Percentiles rank a stretch among this genome's conserved stretches.
Evolutionary conservation across 2,329 filamentous ascomycete species (phyloP).

Genomic region (Fusarium sp.): DNA sequence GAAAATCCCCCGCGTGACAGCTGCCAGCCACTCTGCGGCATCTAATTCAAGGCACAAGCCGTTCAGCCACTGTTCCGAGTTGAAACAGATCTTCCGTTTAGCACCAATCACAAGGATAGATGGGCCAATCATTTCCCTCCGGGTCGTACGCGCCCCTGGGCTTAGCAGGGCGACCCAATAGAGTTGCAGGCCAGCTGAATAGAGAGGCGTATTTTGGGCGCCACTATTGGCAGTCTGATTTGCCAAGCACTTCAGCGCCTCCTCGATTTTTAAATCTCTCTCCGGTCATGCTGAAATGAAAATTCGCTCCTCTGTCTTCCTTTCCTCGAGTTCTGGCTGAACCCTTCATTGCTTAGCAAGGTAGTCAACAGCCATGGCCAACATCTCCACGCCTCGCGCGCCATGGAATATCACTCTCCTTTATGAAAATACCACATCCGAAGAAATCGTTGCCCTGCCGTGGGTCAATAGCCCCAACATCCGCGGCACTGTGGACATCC

Average conservation of each 20-base stretch:
- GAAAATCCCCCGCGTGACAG: not conserved
- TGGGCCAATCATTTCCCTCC: not conserved
- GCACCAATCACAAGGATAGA: not conserved
- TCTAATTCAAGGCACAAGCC: not conserved
- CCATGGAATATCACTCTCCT: not conserved
- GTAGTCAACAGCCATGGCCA: not conserved
- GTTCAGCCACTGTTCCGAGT: not conserved
- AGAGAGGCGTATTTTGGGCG: not conserved
- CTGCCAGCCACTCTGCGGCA: not conserved
- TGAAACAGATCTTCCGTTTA: not conserved
- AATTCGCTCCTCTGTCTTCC: not conserved
- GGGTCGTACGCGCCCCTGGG: not conserved
- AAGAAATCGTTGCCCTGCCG: not conserved
- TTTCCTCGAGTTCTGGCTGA: not conserved
- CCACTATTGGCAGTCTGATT: not conserved
- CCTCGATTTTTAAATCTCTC: not conserved
- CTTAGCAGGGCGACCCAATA: not conserved
- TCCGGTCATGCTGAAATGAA: not conserved
- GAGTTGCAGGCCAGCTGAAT: not conserved
- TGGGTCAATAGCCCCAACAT: not conserved
- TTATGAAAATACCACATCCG: not conserved
- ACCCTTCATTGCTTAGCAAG: not conserved
- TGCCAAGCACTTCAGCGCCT: not conserved
- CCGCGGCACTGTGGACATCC: constrained; percentile 32
- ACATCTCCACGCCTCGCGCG: not conserved